Conservation (phyloP, 2,329 filamentous ascomycete species). For the Boeremia lycopersici region DNA sequence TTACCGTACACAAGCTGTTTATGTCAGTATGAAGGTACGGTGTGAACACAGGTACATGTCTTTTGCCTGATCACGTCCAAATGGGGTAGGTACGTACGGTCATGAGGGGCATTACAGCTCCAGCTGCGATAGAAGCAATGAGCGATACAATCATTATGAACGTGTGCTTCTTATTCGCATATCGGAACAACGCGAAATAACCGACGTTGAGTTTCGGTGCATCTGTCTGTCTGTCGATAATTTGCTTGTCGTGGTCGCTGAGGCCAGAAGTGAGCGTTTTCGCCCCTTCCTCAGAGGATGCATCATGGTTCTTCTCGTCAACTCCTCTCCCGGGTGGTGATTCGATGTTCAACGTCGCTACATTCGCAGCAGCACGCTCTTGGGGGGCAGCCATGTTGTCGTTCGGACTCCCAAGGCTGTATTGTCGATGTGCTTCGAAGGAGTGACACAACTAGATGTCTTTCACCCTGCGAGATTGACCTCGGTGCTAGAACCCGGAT, state of each 20-base stretch:
- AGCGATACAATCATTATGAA: conserved; percentile 58
- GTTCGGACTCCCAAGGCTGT: conserved; percentile 6
- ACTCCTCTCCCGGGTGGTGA: conserved; percentile 17
- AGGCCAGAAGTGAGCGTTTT: conserved; percentile 31
- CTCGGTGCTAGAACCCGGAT: conserved; percentile 13
- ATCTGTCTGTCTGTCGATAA: conserved; percentile 49
- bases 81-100: conserved; percentile 55
- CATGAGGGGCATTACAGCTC: conserved; percentile 76
- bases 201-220: conserved; percentile 51
- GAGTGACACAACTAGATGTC: conserved; percentile 6
- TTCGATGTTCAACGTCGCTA: conserved; percentile 5
- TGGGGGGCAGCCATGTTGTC: conserved; percentile 14
- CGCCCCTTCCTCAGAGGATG: conserved; percentile 26
- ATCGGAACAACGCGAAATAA: conserved; percentile 55
- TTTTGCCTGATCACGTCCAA: neutral
- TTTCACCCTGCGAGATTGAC: conserved; percentile 13
- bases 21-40: neutral
- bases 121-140: conserved; percentile 71
- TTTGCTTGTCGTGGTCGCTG: conserved; percentile 42
- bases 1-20: conserved; percentile 47
- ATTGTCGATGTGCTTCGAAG: conserved; percentile 6
- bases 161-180: conserved; percentile 50
- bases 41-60: neutral
- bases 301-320: conserved; percentile 35
- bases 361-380: conserved; percentile 14